Evolutionary conservation across 495 filamentous ascomycete genomes (phyloP).

Genomic region (Xylaria sp.): DNA sequence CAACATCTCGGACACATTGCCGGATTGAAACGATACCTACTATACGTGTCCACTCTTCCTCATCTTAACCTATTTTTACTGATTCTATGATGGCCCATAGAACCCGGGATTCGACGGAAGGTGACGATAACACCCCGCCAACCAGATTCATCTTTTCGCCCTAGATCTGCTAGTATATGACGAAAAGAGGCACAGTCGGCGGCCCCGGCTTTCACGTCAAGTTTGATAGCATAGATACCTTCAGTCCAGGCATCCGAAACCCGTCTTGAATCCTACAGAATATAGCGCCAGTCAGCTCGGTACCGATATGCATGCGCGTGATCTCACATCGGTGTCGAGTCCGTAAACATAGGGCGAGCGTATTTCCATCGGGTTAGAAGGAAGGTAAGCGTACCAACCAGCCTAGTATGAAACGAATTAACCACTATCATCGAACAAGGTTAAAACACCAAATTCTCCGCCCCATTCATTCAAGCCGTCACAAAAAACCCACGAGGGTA

Average conservation of each 20-base stretch:
- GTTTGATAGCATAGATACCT: not conserved
- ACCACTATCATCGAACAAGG: not conserved
- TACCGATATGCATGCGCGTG: not conserved
- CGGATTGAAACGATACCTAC: not conserved
- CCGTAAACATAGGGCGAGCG: not conserved
- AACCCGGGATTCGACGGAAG: not conserved
- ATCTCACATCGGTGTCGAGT: not conserved
- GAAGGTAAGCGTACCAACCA: not conserved
- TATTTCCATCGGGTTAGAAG: not conserved
- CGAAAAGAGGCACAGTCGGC: not conserved
- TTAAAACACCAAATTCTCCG: not conserved
- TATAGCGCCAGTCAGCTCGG: conserved; percentile 11
- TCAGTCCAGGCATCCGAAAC: not conserved
- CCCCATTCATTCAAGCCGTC: not conserved
- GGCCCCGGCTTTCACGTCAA: not conserved
- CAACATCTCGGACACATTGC: not conserved
- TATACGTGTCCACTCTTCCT: not conserved
- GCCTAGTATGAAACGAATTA: not conserved
- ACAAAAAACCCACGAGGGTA: not conserved
- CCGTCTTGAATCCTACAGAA: not conserved
- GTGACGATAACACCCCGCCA: not conserved
- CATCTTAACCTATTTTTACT: not conserved
- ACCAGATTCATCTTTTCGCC: not conserved
- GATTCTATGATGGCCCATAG: not conserved
- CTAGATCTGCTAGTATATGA: not conserved